Conservation (phyloP, 306 rosid genomes). For the Abrus precatorius region DNA sequence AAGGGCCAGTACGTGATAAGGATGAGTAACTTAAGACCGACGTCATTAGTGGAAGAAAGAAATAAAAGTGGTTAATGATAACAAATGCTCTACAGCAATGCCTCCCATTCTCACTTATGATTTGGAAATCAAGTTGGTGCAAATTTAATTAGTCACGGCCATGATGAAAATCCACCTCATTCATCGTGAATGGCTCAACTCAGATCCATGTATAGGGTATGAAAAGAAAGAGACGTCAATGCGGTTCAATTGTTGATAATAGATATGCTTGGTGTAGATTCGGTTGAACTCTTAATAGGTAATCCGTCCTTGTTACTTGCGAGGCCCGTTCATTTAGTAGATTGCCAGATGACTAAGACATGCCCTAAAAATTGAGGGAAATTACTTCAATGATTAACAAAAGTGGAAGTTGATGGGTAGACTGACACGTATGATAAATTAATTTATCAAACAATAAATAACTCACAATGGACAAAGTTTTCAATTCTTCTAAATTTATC, state of each 20-base stretch:
- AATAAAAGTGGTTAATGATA: background rate
- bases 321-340: background rate
- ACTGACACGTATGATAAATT: background rate
- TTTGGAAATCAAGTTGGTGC: slow-evolving; percentile 38
- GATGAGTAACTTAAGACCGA: slow-evolving; percentile 21
- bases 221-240: slow-evolving; percentile 36
- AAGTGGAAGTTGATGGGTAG: background rate
- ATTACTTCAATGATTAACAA: background rate
- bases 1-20: slow-evolving; percentile 43
- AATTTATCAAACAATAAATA: background rate
- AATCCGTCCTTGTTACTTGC: background rate
- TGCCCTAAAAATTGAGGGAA: background rate
- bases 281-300: slow-evolving; percentile 23
- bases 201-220: slow-evolving; percentile 61
- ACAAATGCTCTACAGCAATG: slow-evolving; percentile 14
- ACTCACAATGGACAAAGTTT: background rate
- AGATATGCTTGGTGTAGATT: slow-evolving; percentile 52
- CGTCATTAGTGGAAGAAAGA: slow-evolving; percentile 9
- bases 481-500: background rate
- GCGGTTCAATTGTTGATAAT: slow-evolving; percentile 72
- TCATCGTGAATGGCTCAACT: slow-evolving; percentile 40
- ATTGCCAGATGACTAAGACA: background rate
- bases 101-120: background rate
- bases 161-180: slow-evolving; percentile 14
- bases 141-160: slow-evolving; percentile 30